Conservation (phyloP, 2,329 filamentous ascomycete genomes). For the Waltergamsia citrina region DNA sequence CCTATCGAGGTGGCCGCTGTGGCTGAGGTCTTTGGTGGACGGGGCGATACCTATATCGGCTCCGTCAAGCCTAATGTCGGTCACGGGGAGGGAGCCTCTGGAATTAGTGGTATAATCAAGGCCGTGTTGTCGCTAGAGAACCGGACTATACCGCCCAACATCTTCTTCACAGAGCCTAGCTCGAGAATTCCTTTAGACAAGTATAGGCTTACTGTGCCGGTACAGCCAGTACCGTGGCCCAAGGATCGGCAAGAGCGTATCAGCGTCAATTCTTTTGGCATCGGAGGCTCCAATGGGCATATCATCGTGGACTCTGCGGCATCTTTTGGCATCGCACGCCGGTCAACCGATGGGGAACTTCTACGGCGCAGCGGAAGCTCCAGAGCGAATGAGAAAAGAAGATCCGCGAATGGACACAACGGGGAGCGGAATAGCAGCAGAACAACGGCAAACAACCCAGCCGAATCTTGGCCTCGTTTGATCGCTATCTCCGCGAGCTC, state of each 20-base stretch:
- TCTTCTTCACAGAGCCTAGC: constrained; percentile 14
- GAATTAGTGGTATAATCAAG: constrained; percentile 20
- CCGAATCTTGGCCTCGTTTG: too few relatives aligned
- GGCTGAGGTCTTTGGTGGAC: too few relatives aligned
- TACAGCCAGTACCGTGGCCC: constrained; percentile 14
- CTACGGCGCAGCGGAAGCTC: background rate
- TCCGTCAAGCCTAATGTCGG: constrained; percentile 28
- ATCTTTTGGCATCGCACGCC: constrained; percentile 6
- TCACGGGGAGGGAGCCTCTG: constrained; percentile 23
- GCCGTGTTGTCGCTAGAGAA: constrained; percentile 17
- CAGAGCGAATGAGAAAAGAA: too few relatives aligned
- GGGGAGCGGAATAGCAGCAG: too few relatives aligned
- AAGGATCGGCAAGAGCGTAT: constrained; percentile 12
- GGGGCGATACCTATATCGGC: constrained; percentile 13
- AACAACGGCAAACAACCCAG: too few relatives aligned
- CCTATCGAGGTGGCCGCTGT: constrained; percentile 26
- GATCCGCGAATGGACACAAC: too few relatives aligned
- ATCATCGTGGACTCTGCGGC: constrained; percentile 12
- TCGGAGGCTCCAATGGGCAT: constrained; percentile 26
- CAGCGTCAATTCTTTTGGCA: constrained; percentile 23
- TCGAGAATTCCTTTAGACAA: constrained; percentile 9
- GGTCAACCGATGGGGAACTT: background rate
- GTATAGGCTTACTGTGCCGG: constrained; percentile 12
- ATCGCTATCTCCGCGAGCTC: too few relatives aligned
- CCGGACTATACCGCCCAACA: constrained; percentile 14